phyloP scores from a whole-genome alignment of 2,329 filamentous ascomycete species.

The Colletotrichum lentis region DNA sequence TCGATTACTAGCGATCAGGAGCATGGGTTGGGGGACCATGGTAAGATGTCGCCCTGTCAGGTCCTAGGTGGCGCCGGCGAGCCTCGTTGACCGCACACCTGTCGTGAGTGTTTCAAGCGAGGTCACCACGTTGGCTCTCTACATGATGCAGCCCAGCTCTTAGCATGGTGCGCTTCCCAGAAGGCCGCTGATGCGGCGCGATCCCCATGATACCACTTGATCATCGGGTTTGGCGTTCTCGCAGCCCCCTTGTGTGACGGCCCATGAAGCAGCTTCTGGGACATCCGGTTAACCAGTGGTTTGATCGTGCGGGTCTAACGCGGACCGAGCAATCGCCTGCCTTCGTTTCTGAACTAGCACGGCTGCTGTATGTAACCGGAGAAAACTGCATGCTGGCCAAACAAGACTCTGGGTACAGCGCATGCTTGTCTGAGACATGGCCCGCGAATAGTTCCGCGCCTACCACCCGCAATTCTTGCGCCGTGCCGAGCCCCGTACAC shows the following conservation, averaged over 20 bases:
- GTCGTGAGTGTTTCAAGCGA: constrained; percentile 29
- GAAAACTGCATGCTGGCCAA: constrained; percentile 25
- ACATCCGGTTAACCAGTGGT: constrained; percentile 24
- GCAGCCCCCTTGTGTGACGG: constrained; percentile 24
- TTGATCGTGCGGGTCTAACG: constrained; percentile 11
- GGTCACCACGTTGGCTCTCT: constrained; percentile 24
- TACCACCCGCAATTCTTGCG: background rate
- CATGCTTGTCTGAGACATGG: constrained; percentile 32
- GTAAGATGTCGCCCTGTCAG: constrained; percentile 7
- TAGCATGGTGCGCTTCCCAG: background rate
- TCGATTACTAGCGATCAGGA: constrained; percentile 5
- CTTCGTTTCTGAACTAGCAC: constrained; percentile 12
- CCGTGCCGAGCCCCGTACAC: constrained; percentile 11
- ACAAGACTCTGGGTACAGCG: constrained; percentile 27
- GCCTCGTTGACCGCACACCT: constrained; percentile 14
- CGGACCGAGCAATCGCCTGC: constrained; percentile 25
- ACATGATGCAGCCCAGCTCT: constrained; percentile 12
- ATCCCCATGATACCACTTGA: constrained; percentile 25
- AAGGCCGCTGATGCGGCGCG: background rate
- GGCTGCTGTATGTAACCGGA: constrained; percentile 36
- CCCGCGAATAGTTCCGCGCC: constrained; percentile 11
- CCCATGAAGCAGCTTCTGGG: background rate
- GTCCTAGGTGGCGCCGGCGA: constrained; percentile 6
- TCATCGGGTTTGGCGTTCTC: constrained; percentile 16
- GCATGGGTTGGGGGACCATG: background rate